These are phyloP conservation scores for Pythium sukuiense DNA, from an alignment of 352 stramenopile genomes.

Conservation along the genomic window DNA sequence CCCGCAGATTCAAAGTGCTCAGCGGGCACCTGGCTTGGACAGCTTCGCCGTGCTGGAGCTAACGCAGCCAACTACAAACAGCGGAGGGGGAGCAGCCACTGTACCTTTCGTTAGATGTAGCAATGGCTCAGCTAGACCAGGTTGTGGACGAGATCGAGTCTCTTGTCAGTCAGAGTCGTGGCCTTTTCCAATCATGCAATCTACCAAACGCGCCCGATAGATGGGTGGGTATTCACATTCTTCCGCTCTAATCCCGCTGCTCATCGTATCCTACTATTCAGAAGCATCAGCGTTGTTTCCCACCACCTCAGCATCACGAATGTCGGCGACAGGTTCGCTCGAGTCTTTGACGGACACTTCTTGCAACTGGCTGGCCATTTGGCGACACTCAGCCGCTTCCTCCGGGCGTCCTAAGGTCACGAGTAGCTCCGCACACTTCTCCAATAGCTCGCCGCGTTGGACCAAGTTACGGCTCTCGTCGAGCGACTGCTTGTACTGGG, in stretches of 20 bases:
- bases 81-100: background rate
- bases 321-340: background rate
- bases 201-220: no score
- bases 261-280: background rate
- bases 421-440: constrained; percentile 63
- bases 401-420: constrained; percentile 68
- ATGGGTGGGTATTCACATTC: no score
- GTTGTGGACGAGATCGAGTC: constrained; percentile 87
- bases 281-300: background rate
- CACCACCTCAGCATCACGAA: background rate
- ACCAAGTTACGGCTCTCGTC: constrained; percentile 34
- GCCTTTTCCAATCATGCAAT: background rate
- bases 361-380: constrained; percentile 54
- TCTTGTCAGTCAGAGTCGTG: background rate
- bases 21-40: no score
- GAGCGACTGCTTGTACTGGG: constrained; percentile 67
- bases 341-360: background rate
- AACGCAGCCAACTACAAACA: no score
- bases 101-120: constrained; percentile 94
- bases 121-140: constrained; percentile 95
- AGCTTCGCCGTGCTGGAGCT: no score
- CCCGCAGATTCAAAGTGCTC: no score
- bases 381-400: constrained; percentile 63
- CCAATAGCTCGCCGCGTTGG: constrained; percentile 51
- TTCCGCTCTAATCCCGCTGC: no score